Evolutionary conservation across 2,329 filamentous ascomycete species (phyloP), one percentile per base, ranked within the genome.

Genomic region (Fusarium agapanthi): DNA sequence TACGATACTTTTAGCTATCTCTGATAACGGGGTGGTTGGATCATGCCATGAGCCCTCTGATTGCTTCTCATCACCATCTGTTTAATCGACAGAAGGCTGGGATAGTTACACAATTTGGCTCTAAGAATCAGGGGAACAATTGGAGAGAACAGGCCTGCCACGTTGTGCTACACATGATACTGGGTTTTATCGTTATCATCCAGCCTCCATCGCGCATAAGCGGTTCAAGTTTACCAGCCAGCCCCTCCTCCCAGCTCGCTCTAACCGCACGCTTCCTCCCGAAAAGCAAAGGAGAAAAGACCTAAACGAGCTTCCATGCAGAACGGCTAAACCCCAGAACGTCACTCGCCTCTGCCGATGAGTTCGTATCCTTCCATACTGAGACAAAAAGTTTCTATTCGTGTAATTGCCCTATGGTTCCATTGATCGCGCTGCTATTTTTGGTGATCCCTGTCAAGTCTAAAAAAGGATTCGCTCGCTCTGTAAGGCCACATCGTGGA

Each of bases 301-400:
- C 45, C 44, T 51, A 50, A 67, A 74, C 55, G 58, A 72, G 58
- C 38, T 62, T 72, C 41, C 13, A 15, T 71, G 67, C 67, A 70
- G 60, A 50, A 35, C 47, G 60, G 53, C 71, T 69, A 72, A 74
- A 62, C 68, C 59, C 63, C 40, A 74, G 71, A 62, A 54, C n/a
- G 24, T 38, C 67, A 48, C 63, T 35, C 26, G 54, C 32, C n/a
- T 61, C 61, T 16, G 47, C 38, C 48, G 32, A 56, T 59, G 37
- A 66, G 37, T 56, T 72, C 69, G 69, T 72, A 72, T 72, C 24
- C 65, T 72, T 51, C 56, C 60, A 65, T 47, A 61, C 58, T 54
- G 37, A 72, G 69, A 60, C 54, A 59, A 34, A 59, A 34, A 18
- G 70, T 61, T 54, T 61, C 70, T 73, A 64, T 73, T 73, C 71